Percentiles rank a stretch among this genome's conserved stretches.
These are phyloP conservation scores for Geranomyces michiganensis DNA, from an alignment of 192 early-diverging fungal species.

Conservation along the genomic window DNA sequence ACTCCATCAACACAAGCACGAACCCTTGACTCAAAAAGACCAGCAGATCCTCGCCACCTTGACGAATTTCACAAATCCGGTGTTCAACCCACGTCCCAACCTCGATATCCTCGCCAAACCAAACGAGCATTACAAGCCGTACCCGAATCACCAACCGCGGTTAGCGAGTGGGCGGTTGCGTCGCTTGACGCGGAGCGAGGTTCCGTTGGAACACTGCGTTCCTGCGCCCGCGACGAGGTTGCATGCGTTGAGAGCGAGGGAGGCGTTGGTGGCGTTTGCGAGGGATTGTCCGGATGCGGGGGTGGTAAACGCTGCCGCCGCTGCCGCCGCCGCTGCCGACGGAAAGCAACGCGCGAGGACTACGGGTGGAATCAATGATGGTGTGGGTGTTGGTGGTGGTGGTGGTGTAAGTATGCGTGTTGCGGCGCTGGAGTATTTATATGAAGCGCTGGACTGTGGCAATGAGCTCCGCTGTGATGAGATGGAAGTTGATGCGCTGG, in stretches of 20 bases:
- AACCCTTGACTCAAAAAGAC: neutral
- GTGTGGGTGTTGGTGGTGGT: too few species aligned
- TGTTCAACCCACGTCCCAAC: neutral
- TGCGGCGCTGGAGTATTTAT: neutral
- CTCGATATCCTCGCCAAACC: neutral
- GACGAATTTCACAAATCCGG: too few species aligned
- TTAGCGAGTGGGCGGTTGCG: neutral
- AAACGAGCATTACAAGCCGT: neutral
- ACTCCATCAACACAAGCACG: neutral
- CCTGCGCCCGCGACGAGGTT: neutral
- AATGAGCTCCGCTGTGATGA: conserved; percentile 5
- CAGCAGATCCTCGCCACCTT: neutral
- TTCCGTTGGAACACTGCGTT: neutral
- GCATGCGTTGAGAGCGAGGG: neutral
- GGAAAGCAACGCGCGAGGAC: too few species aligned
- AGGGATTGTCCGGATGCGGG: conserved; percentile 5
- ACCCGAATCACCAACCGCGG: neutral
- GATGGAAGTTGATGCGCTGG: neutral
- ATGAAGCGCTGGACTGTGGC: conserved; percentile 17
- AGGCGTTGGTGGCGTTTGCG: conserved; percentile 2
- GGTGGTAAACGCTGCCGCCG: too few species aligned
- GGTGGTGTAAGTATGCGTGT: neutral
- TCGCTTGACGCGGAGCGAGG: neutral
- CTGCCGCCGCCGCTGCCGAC: neutral
- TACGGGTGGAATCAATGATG: too few species aligned